Percentiles rank a stretch among this genome's conserved stretches.
phyloP scores from a whole-genome alignment of 2,329 filamentous ascomycete species.

The Alternaria sp. region DNA sequence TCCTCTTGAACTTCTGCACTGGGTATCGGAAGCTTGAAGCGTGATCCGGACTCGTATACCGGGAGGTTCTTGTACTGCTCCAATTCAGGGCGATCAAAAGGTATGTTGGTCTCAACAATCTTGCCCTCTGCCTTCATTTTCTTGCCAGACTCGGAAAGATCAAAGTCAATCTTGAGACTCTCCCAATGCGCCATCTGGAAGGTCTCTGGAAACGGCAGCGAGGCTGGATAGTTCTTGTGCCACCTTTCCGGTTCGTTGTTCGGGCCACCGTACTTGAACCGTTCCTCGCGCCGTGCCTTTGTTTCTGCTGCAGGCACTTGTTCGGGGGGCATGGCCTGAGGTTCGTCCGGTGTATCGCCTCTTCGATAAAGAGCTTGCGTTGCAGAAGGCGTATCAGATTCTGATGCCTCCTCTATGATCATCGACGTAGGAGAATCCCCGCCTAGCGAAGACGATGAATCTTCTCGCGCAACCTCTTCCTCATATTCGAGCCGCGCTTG shows the following conservation, averaged over 20 bases:
- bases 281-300: slow-evolving; percentile 7
- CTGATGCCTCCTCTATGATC: slow-evolving; percentile 11
- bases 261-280: slow-evolving; percentile 34
- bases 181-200: slow-evolving; percentile 38
- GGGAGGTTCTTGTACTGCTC: slow-evolving; percentile 11
- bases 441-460: neutral
- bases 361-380: slow-evolving; percentile 2
- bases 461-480: slow-evolving; percentile 12
- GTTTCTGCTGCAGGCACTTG: neutral
- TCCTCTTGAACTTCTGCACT: neutral
- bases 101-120: slow-evolving; percentile 21
- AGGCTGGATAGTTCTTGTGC: slow-evolving; percentile 25
- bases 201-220: slow-evolving; percentile 38
- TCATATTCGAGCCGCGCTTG: slow-evolving; percentile 21
- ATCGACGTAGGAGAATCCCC: neutral
- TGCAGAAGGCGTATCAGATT: slow-evolving; percentile 5
- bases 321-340: neutral
- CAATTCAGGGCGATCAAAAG: slow-evolving; percentile 19
- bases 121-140: slow-evolving; percentile 12
- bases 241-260: slow-evolving; percentile 30
- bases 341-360: neutral
- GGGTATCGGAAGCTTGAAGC: slow-evolving; percentile 31
- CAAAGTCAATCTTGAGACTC: slow-evolving; percentile 34
- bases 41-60: slow-evolving; percentile 37
- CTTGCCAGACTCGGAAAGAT: slow-evolving; percentile 23